These are phyloP conservation scores for Cicer judaicum DNA, from an alignment of 306 rosid species.

Conservation along the genomic window DNA sequence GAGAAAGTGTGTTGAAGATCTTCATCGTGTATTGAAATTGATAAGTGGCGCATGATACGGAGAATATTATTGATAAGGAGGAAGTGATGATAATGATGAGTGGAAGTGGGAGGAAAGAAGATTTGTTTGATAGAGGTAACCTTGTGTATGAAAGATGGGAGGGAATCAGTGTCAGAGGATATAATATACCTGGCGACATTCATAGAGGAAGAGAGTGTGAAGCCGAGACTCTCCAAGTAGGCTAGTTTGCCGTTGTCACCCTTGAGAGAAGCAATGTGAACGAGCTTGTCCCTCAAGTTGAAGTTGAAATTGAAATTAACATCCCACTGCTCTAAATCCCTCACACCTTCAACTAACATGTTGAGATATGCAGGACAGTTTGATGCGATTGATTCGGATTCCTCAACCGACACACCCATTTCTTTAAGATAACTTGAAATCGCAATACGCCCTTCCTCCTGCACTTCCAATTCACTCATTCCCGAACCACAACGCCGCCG, in stretches of 20 bases:
- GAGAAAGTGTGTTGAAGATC: constrained; percentile 80
- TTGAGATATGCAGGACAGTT: constrained; percentile 64
- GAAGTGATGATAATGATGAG: constrained; percentile 11
- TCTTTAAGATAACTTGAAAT: constrained; percentile 57
- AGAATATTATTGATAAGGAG: constrained; percentile 60
- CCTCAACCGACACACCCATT: constrained; percentile 62
- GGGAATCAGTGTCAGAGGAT: constrained; percentile 50
- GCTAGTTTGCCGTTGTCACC: constrained; percentile 86
- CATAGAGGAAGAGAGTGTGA: constrained; percentile 80
- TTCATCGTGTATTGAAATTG: constrained; percentile 72
- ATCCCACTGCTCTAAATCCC: constrained; percentile 71
- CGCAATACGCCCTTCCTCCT: constrained; percentile 57
- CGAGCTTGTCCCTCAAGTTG: constrained; percentile 63
- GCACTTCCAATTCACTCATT: constrained; percentile 33
- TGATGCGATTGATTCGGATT: constrained; percentile 55
- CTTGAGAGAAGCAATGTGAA: constrained; percentile 61
- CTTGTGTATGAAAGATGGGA: constrained; percentile 66
- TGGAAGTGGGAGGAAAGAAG: constrained; percentile 60
- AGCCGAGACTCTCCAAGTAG: constrained; percentile 75
- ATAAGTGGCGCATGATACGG: constrained; percentile 69
- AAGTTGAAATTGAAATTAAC: neutral
- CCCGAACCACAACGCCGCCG: constrained; percentile 9
- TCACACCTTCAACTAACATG: constrained; percentile 72
- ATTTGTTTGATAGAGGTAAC: constrained; percentile 73
- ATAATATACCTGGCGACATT: constrained; percentile 74